Percentiles rank a stretch among this genome's conserved stretches.
Conservation (phyloP, 345 rosid genomes). For the Sapria himalayana region DNA sequence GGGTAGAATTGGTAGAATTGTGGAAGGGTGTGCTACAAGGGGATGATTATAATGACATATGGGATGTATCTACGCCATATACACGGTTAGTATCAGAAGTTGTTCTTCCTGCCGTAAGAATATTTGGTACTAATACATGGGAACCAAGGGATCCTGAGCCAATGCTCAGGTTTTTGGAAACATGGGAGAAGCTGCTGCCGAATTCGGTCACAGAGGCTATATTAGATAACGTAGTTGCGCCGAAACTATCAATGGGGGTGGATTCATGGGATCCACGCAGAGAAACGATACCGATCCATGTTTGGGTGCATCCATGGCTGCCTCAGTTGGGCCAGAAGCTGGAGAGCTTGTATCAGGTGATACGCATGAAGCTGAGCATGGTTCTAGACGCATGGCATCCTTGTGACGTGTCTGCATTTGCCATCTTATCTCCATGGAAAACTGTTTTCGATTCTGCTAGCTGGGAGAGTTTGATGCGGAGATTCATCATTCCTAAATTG, state of each 20-base stretch:
- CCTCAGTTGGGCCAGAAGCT: slow-evolving; percentile 59
- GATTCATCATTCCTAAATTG: slow-evolving; percentile 81
- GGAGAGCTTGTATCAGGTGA: slow-evolving; percentile 59
- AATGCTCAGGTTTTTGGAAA: slow-evolving; percentile 74
- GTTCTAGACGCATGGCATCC: slow-evolving; percentile 95
- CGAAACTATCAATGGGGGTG: slow-evolving; percentile 65
- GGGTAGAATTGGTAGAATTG: slow-evolving; percentile 28
- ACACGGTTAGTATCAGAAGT: slow-evolving; percentile 59
- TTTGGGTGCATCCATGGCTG: slow-evolving; percentile 94
- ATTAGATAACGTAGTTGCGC: slow-evolving; percentile 43
- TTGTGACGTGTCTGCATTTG: slow-evolving; percentile 58
- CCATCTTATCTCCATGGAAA: slow-evolving; percentile 84
- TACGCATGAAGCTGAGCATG: slow-evolving; percentile 57
- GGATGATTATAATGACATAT: slow-evolving; percentile 39
- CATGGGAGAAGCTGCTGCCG: slow-evolving; percentile 65
- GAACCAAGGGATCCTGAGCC: slow-evolving; percentile 87
- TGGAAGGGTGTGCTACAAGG: slow-evolving; percentile 64
- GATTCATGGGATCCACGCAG: slow-evolving; percentile 70
- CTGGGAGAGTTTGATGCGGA: slow-evolving; percentile 82
- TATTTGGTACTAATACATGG: slow-evolving; percentile 75
- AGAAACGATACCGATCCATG: slow-evolving; percentile 70
- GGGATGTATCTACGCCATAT: slow-evolving; percentile 51
- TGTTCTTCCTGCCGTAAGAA: slow-evolving; percentile 63
- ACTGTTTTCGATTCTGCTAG: slow-evolving; percentile 63
- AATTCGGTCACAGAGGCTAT: slow-evolving; percentile 38